Evolutionary conservation across 768 basidiomycete species (phyloP), one percentile per base, ranked within the genome.

Genomic region (Pulveroboletus sp.): DNA sequence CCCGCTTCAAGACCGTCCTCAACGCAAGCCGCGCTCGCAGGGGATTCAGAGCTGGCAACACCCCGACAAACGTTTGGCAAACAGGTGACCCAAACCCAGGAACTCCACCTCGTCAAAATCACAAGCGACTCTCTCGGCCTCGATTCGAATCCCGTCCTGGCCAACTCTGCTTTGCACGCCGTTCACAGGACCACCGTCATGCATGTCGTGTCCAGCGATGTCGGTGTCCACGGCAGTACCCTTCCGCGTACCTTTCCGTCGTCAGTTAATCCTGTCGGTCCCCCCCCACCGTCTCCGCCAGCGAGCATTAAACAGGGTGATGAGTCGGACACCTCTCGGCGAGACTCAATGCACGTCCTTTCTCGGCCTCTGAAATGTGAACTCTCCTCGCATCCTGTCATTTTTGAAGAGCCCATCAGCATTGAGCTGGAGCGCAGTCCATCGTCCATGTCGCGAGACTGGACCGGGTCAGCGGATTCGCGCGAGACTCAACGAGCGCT

Each of bases 271-370:
- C 52, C 56, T 27, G 40, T 68, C 6, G 81, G 82, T n/a, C 82
- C 81, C 8, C 80, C 80, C 0, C 81, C 80, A 2, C 80, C 82
- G 9, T 82, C 76, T 0, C 75, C 75, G 1, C 76, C 75, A 9
- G 74, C 75, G 18, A 77, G 76, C 57, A 66, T 68, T 28, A 63
- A 55, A 43, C 59, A 58, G 8, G 46, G 31, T 24, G 56, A 59
- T 39, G 62, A 61, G 11, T 3, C 35, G 0, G 55, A 51, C 31
- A 7, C 28, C 33, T 37, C 59, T 55, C 39, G 64, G 60, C 30
- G 63, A 63, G 43, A 62, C 59, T 3, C 71, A 14, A 51, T 47
- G 68, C 37, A 69, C 62, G 24, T 66, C 55, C 8, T 69, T 68
- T 15, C 47, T 54, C 52, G 42, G 41, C 52, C 43, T 44, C 43